Conservation (phyloP, 106 monocot genomes). For the Dendrobium catenatum region DNA sequence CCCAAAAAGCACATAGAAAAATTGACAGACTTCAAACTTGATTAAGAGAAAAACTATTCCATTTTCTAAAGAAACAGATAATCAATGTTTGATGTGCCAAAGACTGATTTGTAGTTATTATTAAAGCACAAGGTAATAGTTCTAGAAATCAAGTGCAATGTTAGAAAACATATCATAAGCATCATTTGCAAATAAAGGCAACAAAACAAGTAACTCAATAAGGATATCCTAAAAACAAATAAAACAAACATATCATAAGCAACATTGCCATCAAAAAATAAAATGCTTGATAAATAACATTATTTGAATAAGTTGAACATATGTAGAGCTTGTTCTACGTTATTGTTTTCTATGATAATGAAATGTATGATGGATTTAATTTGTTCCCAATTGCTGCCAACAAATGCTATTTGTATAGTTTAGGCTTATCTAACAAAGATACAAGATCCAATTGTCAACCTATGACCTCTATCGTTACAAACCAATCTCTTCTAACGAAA, state of each 20-base stretch:
- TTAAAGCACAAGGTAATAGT: neutral
- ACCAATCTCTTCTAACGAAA: no score
- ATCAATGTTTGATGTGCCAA: neutral
- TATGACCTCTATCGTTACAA: no score
- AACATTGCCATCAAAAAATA: neutral
- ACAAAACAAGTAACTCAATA: neutral
- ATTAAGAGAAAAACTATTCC: neutral
- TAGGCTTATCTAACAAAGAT: no score
- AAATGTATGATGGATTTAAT: no score
- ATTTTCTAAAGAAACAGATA: neutral
- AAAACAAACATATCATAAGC: neutral
- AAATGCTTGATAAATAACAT: neutral
- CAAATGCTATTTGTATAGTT: no score
- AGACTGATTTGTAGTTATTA: neutral
- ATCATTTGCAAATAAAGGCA: neutral
- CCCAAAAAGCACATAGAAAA: neutral
- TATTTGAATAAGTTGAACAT: neutral
- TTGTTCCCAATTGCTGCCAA: no score
- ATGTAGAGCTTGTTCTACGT: neutral
- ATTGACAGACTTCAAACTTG: neutral
- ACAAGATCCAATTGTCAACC: no score
- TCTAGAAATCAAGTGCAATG: neutral
- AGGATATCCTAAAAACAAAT: neutral
- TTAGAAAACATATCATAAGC: neutral
- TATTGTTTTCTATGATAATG: no score